A percentile compares a stretch with the other conserved stretches of the same genome.
Evolutionary conservation across 768 basidiomycete species (phyloP).

Genomic region (Chalciporus piperatus): DNA sequence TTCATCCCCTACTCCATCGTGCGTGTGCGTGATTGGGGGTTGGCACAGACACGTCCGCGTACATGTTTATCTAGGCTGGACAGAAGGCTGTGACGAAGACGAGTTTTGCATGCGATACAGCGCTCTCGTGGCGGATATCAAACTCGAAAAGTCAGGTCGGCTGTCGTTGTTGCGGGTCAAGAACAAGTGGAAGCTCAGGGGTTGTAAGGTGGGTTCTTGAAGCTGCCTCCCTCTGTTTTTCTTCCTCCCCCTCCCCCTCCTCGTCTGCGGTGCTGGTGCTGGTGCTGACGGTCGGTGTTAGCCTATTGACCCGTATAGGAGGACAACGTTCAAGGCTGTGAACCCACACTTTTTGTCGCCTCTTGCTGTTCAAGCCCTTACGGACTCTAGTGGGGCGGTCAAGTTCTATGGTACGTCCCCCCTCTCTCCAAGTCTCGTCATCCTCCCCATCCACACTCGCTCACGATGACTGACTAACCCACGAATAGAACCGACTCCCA

Average conservation of each 20-base stretch:
- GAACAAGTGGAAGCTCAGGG: constrained; percentile 22
- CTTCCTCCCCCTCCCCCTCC: no score
- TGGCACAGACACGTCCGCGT: constrained; percentile 29
- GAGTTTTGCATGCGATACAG: constrained; percentile 27
- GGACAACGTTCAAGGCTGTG: constrained; percentile 16
- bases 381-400: constrained; percentile 23
- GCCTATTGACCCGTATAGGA: constrained; percentile 24
- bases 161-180: constrained; percentile 16
- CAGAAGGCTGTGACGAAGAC: constrained; percentile 26
- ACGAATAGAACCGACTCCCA: constrained; percentile 27
- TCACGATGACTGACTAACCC: no score
- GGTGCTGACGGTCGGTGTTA: background rate
- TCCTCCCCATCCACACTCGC: background rate
- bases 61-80: constrained; percentile 30
- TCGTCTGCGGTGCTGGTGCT: no score
- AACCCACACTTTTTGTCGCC: constrained; percentile 28
- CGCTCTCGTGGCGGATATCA: constrained; percentile 27
- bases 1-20: no score
- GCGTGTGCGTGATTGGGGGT: no score
- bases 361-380: constrained; percentile 25
- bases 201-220: constrained; percentile 23
- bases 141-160: constrained; percentile 22
- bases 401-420: constrained; percentile 25
- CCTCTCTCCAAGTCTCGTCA: no score
- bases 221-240: no score